A percentile compares a stretch with the other conserved stretches of the same genome.
phyloP scores from a whole-genome alignment of 108 stramenopile species.

The Skeletonema tropicum region DNA sequence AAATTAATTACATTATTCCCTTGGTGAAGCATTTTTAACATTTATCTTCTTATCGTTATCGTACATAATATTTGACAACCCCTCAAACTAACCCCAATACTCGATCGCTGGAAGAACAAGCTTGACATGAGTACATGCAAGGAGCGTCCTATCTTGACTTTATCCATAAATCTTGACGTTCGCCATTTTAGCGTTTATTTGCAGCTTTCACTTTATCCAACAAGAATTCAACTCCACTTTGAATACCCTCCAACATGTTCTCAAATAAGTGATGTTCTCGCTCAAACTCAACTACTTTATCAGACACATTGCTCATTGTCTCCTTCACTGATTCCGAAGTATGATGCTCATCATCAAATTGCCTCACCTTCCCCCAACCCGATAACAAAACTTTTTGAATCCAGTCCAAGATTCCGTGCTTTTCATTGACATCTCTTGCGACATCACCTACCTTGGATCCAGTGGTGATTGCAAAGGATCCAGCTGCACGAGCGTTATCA shows the following conservation, averaged over 20 bases:
- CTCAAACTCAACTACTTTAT: conserved; percentile 39
- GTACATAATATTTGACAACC: too few species aligned
- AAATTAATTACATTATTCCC: too few species aligned
- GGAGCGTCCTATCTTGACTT: too few species aligned
- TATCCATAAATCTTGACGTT: too few species aligned
- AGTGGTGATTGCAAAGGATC: conserved; percentile 27
- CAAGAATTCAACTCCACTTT: conserved; percentile 32
- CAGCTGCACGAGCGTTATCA: conserved; percentile 23
- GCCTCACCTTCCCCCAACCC: conserved; percentile 24
- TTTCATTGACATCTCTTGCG: conserved; percentile 40
- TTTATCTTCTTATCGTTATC: too few species aligned
- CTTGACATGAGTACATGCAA: too few species aligned
- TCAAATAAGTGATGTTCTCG: conserved; percentile 38
- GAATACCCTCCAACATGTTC: conserved; percentile 30
- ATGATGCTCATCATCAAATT: conserved; percentile 41
- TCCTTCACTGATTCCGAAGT: conserved; percentile 32
- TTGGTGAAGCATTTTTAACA: too few species aligned
- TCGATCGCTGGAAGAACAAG: too few species aligned
- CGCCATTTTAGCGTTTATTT: too few species aligned
- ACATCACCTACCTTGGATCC: conserved; percentile 29
- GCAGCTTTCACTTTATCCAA: conserved; percentile 33
- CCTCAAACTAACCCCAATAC: too few species aligned
- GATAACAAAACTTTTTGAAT: conserved; percentile 15
- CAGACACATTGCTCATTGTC: conserved; percentile 25
- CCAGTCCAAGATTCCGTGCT: conserved; percentile 28